Evolutionary conservation across 129 eudicot species (phyloP), one percentile per base, ranked within the genome.

Genomic region (Chrysanthemum makinoi): DNA sequence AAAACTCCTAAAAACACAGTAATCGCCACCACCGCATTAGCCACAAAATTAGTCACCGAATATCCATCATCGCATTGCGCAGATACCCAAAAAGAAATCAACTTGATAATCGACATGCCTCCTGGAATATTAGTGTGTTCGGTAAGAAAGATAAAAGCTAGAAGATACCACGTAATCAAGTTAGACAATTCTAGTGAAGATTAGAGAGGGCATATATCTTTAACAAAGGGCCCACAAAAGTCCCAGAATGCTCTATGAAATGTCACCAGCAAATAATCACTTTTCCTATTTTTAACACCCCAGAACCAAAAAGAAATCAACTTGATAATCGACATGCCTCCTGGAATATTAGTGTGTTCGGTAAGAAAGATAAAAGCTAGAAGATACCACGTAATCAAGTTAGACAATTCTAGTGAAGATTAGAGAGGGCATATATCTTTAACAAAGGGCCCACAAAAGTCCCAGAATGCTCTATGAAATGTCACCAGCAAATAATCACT

Each of bases 401-500:
- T 60, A 26, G 17, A 26, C 9, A 39, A 60, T 60, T 24, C 65
- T 60, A 26, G 65, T 26, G 11, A 20, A 19, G 18, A 24, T 7
- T 60, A 59, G 26, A 24, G 16, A 24, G 33, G 44, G 64, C 64
- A 58, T 20, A 57, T 30, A 58, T 59, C n/a, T 54, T 54, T 28
- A 28, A 28, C 33, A 22, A 53, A 39, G 35, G 78, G 65, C 65
- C 78, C 66, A 74, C 72, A 65, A 74, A 74, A 54, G 49, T 54
- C 57, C 66, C 65, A 65, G 66, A 75, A 55, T 51, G 26, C 28
- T 65, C 56, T 16, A 20, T 65, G 65, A 74, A 20, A 19, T 28
- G 15, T 26, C 62, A 13, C 22, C 44, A 70, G 44, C 54, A 26
- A 43, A 18, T 28, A 12, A 59, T 18, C n/a, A 59, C 18, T 2